Base-by-base conservation (phyloP, 805 yeast species). In the Kuraishia ogatae region DNA sequence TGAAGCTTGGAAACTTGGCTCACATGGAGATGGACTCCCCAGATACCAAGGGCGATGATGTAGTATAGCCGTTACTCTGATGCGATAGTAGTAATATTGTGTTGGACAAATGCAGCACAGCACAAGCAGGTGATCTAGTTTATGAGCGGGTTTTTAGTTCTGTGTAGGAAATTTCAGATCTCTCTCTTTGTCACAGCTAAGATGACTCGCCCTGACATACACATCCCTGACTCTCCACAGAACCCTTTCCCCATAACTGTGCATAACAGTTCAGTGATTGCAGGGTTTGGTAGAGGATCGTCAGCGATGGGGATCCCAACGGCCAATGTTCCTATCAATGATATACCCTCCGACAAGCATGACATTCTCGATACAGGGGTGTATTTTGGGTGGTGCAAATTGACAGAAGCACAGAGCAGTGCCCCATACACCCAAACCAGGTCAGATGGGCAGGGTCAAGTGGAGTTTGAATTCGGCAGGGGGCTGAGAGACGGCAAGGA, bases 251-350 rank as follows among this genome's bases (percentile, higher is more conserved):
- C 92, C 0, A 73, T 78, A 0, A 67, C 76, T 2, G 70, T 76
- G 3, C 69, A 66, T 17, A 66, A 69, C 51, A 71, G 84, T 15
- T 72, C 73, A 28, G 77, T 88, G 26, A 76, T 84, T 20, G 77
- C 92, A 29, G 99, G 99, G 0, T 94, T 89, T 70, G 99, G 99
- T 5, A 79, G 99, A 54, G 99, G 99, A 0, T 89, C 97, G 0
- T 69, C 94, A 0, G 97, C 90, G 61, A 76, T 94, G 48, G 98
- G 98, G 0, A 87, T 91, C 50, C 99, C 99, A 1, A 94, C 99
- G 0, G 98, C 97, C 6, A 93, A 93, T 64, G 80, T 93, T 4
- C 87, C 89, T 1, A 79, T 88, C 2, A 74, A 72, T 2, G 71
- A 75, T 43, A 71, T 80, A 22, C 77, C 81, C 15, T 61, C 53